Base-by-base conservation (phyloP, 2,329 filamentous ascomycete species). In the Dissoconium aciculare region DNA sequence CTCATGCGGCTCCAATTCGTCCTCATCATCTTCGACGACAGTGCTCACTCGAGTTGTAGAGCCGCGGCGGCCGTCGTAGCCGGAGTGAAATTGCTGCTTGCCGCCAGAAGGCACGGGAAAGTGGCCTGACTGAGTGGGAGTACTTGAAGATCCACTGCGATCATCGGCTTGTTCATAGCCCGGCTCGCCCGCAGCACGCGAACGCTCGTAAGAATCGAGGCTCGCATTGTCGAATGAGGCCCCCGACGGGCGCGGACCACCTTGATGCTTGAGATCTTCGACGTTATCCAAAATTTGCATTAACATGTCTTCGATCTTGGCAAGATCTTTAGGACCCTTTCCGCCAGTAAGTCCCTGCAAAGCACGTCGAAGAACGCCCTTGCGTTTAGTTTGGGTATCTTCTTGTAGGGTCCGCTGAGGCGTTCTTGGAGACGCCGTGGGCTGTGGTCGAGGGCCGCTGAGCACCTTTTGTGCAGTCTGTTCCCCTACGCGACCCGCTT, bases 331-430 rank as follows among this genome's bases (percentile, higher is more conserved):
- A 5, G 78, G 75, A 30, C 83, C 87, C 60, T 89, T 91, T 50
- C 78, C 70, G 45, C 83, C 83, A 10, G 49, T 53, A 29, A 98
- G 64, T 3, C 85, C 85, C 52, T 91, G 87, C 29, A 98, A 64
- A n/a, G 89, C 89, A 39, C 87, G 75, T 47, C 78, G 80, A 60
- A 95, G 89, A n/a, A 98, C 71, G 50, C 83, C 93, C 57, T 83
- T 80, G 51, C 83, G 84, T 69, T 94, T 94, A 26, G 69, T 66
- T 13, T 76, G 65, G 27, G 76, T 71, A 17, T 72, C 69, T 4
- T 60, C 57, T 11, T 70, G 67, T 5, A 69, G 64, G 9, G 59
- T 52, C 14, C 58, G 50, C 36, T 63, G 63, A 24, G 62, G 61
- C 34, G 59, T 57, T 36, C 78, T 70, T 14, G 75, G 61, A 8